Evolutionary conservation across 306 rosid genomes (phyloP).

Genomic region (Castanopsis chinensis): DNA sequence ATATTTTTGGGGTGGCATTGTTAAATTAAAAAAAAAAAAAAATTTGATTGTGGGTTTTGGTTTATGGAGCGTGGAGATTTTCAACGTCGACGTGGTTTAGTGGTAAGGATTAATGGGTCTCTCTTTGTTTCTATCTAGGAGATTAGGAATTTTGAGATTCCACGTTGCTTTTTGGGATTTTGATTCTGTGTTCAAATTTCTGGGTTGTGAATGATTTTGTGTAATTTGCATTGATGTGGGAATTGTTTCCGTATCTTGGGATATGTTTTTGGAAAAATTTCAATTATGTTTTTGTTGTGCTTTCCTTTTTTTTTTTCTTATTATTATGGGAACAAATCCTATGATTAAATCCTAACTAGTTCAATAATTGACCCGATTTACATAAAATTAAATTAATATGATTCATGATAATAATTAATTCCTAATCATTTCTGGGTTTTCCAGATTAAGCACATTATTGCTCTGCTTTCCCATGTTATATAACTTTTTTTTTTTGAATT

Average conservation of each 20-base stretch:
- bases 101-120: slow-evolving; percentile 40
- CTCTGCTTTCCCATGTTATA: background rate
- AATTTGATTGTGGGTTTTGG: background rate
- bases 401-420: background rate
- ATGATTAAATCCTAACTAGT: background rate
- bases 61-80: slow-evolving; percentile 51
- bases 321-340: background rate
- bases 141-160: background rate
- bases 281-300: background rate
- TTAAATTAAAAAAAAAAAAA: background rate
- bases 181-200: background rate
- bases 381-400: background rate
- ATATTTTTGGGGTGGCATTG: background rate
- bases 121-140: background rate
- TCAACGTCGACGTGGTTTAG: slow-evolving; percentile 36
- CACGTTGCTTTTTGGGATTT: background rate
- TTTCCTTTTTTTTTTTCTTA: background rate
- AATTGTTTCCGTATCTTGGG: background rate
- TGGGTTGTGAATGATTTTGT: background rate
- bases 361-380: background rate
- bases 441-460: background rate
- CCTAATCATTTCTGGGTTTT: background rate
- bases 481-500: background rate
- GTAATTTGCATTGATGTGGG: background rate
- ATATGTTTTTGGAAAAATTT: background rate